Base-by-base conservation (phyloP, 192 early-diverging fungal genomes). In the Entrophospora sp. region DNA sequence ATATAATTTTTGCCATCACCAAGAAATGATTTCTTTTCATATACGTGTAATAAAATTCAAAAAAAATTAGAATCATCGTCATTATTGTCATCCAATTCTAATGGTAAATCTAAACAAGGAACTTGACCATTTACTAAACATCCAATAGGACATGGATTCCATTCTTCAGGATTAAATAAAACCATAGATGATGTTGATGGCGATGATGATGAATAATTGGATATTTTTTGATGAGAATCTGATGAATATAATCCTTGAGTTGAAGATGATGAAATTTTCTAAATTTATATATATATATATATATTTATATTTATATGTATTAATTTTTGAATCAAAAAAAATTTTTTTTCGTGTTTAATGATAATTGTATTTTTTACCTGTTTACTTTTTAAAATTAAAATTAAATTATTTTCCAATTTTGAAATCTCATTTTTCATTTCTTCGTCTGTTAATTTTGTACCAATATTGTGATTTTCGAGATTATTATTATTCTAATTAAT, bases 101-200 rank as follows among this genome's bases (percentile, higher is more conserved):
- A 32, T 22, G 71, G 44, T 30, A 77, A 48, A 69, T 77, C 76
- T 30, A 77, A 51, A 64, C 46, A 52, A 20, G 76, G 73, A 1
- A 77, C 37, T n/a, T 46, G 42, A 4, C 76, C 76, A 64, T 72
- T 61, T 1, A 73, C 73, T 16, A 77, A 62, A 36, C 69, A 72
- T 14, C 76, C 76, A 9, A 77, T 69, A 5, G 76, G 73, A 64
- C 76, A 77, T 14, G 28, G 16, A 22, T 63, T 67, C 76, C 76
- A 77, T 10, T 68, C 28, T 25, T 38, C 28, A 32, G 18, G 35
- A 36, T 62, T 32, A 43, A n/a, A n/a, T n/a, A n/a, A n/a, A n/a
- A n/a, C 25, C 34, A 22, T 31, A 4, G 24, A 44, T 51, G 8
- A 34, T 65, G 25, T 18, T 52, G 34, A 24, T 20, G 24, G 14